Base-by-base conservation (phyloP, 2,329 filamentous ascomycete species). In the Colletotrichum sp. region DNA sequence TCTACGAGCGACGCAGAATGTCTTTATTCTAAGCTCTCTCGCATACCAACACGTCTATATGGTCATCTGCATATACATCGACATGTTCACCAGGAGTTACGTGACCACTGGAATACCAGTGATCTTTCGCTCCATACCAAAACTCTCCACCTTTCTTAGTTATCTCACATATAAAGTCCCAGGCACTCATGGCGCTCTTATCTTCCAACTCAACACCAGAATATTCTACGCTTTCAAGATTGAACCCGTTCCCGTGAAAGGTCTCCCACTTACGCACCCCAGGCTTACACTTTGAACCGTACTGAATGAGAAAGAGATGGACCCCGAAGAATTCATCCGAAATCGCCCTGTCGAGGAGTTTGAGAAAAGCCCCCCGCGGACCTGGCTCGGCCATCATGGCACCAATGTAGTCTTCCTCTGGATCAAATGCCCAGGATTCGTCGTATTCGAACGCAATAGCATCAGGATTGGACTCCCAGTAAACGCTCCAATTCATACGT, bases 271-370 rank as follows among this genome's bases (percentile, higher is more conserved):
- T 34, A 1, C 0, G 1, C 32, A 3, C 14, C 26, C n/a, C n/a
- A 28, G 58, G 36, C 24, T 63, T 70, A 16, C 32, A 12, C 4
- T 52, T 70, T 16, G 67, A 36, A 2, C 67, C 56, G 26, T 63
- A 16, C 16, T 70, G 56, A 1, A 63, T 63, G 1, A 70, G 58
- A 43, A 26, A 7, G 1, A 70, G 36, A 3, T 5, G 0, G 7
- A n/a, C 36, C 0, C n/a, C n/a, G n/a, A n/a, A n/a, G n/a, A n/a
- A n/a, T 59, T 28, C 14, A 3, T 38, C 13, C 0, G 2, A 2
- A 12, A 70, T 63, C 14, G 12, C 28, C 24, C 13, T 3, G 10
- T 34, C 26, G n/a, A 70, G 67, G 1, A 61, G 7, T 34, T 2
- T 63, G 2, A 70, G 13, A 63, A 70, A 70, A 2, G 56, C 58